A percentile compares a stretch with the other conserved stretches of the same genome.
Evolutionary conservation across 371 early-diverging fungal genomes (phyloP).

Genomic region (Mortierella sp.): DNA sequence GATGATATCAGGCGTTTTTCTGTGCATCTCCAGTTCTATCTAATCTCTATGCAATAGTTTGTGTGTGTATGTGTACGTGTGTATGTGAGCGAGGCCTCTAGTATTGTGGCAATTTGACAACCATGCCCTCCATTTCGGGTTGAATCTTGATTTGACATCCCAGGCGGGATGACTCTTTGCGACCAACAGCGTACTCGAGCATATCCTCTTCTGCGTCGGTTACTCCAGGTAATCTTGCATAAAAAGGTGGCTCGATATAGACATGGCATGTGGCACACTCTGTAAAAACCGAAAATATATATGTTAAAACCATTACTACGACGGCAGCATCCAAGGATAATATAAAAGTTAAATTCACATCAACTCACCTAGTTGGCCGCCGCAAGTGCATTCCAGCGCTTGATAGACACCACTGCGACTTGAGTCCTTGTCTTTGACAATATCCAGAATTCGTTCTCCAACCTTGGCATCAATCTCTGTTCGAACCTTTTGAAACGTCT

Average conservation of each 20-base stretch:
- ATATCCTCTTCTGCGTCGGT: constrained; percentile 56
- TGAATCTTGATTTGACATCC: constrained; percentile 52
- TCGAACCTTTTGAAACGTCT: constrained; percentile 52
- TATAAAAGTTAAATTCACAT: not conserved
- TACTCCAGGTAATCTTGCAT: constrained; percentile 32
- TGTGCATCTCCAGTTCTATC: no score
- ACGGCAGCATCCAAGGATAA: not conserved
- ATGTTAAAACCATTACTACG: not conserved
- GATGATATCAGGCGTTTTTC: no score
- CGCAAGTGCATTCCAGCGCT: constrained; percentile 57
- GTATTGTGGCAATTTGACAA: constrained; percentile 51
- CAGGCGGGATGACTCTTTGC: constrained; percentile 46
- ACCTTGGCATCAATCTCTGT: constrained; percentile 57
- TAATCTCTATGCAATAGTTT: not conserved
- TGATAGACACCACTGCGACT: constrained; percentile 47
- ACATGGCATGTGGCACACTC: constrained; percentile 58
- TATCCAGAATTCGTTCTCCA: constrained; percentile 52
- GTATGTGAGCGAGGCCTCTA: not conserved
- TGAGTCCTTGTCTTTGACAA: constrained; percentile 56
- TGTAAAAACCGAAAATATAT: not conserved
- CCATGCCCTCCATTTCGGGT: constrained; percentile 55
- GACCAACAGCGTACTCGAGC: constrained; percentile 54
- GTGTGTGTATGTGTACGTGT: not conserved
- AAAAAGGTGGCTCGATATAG: constrained; percentile 48
- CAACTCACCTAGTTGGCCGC: constrained; percentile 50